These are phyloP conservation scores for Phytophthora ramorum DNA, from an alignment of 352 stramenopile genomes.

Conservation along the genomic window DNA sequence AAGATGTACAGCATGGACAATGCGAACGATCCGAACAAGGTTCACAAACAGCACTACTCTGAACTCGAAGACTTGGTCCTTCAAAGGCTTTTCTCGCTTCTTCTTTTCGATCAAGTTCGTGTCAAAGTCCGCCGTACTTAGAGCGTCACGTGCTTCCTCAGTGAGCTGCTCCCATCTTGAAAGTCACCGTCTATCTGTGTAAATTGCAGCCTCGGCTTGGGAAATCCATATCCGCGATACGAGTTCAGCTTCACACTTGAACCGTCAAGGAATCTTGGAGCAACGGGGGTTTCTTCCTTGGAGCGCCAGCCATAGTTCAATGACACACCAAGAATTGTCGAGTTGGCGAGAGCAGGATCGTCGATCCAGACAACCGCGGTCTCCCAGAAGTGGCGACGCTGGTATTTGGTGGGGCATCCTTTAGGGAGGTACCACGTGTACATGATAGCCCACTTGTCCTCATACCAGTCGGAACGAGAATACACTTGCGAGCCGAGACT, in stretches of 20 bases:
- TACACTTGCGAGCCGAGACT: conserved; percentile 30
- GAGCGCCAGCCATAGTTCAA: conserved; percentile 19
- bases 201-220: conserved; percentile 16
- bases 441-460: conserved; percentile 29
- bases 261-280: conserved; percentile 21
- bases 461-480: conserved; percentile 19
- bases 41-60: no score
- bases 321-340: conserved; percentile 22
- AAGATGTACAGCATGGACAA: no score
- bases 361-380: conserved; percentile 51
- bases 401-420: background rate
- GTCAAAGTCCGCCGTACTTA: conserved; percentile 28
- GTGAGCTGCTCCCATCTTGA: conserved; percentile 24
- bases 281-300: conserved; percentile 7
- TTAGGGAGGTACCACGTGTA: conserved; percentile 52
- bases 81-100: conserved; percentile 27
- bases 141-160: conserved; percentile 12
- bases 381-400: conserved; percentile 43
- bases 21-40: no score
- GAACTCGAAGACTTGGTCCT: conserved; percentile 25
- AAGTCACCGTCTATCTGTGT: conserved; percentile 17
- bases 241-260: conserved; percentile 32
- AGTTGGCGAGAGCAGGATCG: conserved; percentile 22
- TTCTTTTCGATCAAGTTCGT: background rate
- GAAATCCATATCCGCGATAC: background rate